Percentiles rank a stretch among this genome's conserved stretches.
These are phyloP conservation scores for Cytospora schulzeri DNA, from an alignment of 2,329 filamentous ascomycete species.

Conservation along the genomic window DNA sequence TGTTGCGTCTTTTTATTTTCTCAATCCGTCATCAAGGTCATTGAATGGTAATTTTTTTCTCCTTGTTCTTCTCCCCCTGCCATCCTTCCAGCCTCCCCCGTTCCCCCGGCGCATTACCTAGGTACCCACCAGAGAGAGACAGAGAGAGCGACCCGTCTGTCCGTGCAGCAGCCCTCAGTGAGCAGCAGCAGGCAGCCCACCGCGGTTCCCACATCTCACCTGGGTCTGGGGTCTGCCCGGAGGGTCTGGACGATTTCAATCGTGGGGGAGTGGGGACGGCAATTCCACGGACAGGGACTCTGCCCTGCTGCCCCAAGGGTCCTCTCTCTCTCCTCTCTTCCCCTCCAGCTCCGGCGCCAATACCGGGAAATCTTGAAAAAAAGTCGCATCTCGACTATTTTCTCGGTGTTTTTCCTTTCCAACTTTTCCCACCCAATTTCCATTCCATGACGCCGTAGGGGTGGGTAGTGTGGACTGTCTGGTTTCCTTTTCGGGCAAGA, in stretches of 20 bases:
- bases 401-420: too few relatives aligned
- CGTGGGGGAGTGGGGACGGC: neutral
- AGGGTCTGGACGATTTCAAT: neutral
- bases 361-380: neutral
- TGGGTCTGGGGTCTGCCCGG: neutral
- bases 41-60: neutral
- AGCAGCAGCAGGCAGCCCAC: too few relatives aligned
- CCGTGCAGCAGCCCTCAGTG: neutral
- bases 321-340: too few relatives aligned
- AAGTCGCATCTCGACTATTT: neutral
- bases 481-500: neutral
- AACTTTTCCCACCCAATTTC: too few relatives aligned
- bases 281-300: neutral
- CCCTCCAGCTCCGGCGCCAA: neutral
- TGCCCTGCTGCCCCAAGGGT: neutral
- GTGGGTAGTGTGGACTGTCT: neutral
- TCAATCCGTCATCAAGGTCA: neutral
- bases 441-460: neutral
- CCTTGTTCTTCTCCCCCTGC: neutral
- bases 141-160: neutral
- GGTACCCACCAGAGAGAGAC: neutral
- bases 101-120: neutral
- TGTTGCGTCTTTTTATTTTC: too few relatives aligned
- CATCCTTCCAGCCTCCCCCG: neutral
- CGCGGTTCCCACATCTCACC: neutral